Evolutionary conservation across 2,329 filamentous ascomycete species (phyloP).

Genomic region (Colletotrichum ledebouriae): DNA sequence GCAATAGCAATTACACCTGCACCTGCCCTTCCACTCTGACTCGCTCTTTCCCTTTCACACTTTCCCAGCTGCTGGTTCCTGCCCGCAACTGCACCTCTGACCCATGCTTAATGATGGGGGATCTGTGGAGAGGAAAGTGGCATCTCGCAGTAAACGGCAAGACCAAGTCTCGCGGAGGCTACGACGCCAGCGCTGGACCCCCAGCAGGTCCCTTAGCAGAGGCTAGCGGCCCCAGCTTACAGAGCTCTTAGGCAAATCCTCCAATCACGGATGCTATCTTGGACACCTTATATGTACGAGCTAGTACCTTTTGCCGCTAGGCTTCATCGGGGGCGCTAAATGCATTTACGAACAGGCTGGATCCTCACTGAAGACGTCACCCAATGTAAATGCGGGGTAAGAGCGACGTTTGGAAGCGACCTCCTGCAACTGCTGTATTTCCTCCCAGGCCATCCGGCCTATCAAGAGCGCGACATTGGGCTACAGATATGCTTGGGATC

Average conservation of each 20-base stretch:
- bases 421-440: neutral
- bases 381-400: conserved; percentile 43
- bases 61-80: conserved; percentile 9
- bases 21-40: neutral
- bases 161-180: conserved; percentile 32
- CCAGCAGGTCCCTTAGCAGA: conserved; percentile 15
- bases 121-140: conserved; percentile 22
- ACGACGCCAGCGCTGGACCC: conserved; percentile 23
- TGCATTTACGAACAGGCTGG: conserved; percentile 19
- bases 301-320: conserved; percentile 22
- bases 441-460: neutral
- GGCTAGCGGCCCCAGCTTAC: neutral
- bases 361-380: conserved; percentile 42
- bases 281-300: conserved; percentile 16
- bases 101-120: neutral
- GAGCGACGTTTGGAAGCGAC: conserved; percentile 31
- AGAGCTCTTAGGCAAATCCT: conserved; percentile 10
- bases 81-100: conserved; percentile 13
- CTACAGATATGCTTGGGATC: conserved; percentile 8
- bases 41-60: neutral
- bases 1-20: neutral
- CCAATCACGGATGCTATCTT: conserved; percentile 24
- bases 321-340: conserved; percentile 3
- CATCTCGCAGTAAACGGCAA: conserved; percentile 1
- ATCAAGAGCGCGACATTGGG: conserved; percentile 5